Evolutionary conservation across 2,329 filamentous ascomycete genomes (phyloP), one percentile per base, ranked within the genome.

Genomic region (Cladorrhinum sp.): DNA sequence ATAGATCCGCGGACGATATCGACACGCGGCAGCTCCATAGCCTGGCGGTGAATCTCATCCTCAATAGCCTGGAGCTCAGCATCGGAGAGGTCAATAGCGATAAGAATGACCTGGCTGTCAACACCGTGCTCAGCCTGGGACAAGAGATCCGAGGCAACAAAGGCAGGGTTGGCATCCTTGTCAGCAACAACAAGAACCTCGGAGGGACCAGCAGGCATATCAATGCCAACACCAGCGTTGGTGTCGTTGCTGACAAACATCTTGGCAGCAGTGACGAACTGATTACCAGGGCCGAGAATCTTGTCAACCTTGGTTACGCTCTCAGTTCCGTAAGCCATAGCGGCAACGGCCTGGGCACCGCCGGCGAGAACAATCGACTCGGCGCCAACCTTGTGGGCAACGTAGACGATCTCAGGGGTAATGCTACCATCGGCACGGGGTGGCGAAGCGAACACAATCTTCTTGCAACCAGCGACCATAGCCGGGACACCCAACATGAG

Each of bases 241-340:
- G 95, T 98, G 73, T 99, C 95, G 75, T 99, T 99, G 76, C 89
- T 91, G 49, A 99, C 95, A 69, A 93, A 84, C 95, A 99, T 99
- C 84, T 99, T 99, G 56, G 91, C 95, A 0, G 95, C 95, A 0
- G 95, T 99, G 45, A 99, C 95, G 72, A 98, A 99, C 75, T 98
- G 95, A 77, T 99, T 99, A 36, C 95, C 95, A 2, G 95, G 95
- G 0, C 95, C 95, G 12, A 98, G 85, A 68, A 99, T 97, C 85
- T 99, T 99, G 81, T 99, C 95, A 7, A 99, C 95, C 79, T 99
- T 99, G 75, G 82, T 91, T 55, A 99, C 86, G 68, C 88, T 93
- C 76, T 97, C 90, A 0, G 95, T 99, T 52, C 95, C 95, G 77
- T 99, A 99, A 1, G 95, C 95, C 88, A 99, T 90, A 52, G 95